phyloP scores from a whole-genome alignment of 306 rosid species.

The Cicer bijugum region DNA sequence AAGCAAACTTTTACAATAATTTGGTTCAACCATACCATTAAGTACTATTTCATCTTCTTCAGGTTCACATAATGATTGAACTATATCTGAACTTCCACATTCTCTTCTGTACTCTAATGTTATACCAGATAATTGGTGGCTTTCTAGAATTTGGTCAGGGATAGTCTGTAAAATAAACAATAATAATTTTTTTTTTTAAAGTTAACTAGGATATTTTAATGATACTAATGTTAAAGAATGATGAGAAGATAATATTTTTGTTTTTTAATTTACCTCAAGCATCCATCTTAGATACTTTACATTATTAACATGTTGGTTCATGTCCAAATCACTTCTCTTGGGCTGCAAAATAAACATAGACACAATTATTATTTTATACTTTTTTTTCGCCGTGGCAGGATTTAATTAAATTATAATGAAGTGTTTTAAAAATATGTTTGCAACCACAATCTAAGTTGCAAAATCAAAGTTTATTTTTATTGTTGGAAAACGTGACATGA shows the following conservation, averaged over 20 bases:
- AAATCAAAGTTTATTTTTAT: not conserved
- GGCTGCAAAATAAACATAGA: constrained; percentile 59
- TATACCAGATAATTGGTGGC: constrained; percentile 71
- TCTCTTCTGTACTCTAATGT: constrained; percentile 78
- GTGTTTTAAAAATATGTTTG: not conserved
- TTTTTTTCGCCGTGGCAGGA: constrained; percentile 8
- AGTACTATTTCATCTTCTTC: constrained; percentile 65
- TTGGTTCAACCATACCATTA: constrained; percentile 51
- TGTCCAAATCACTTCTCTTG: constrained; percentile 88
- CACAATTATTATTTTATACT: constrained; percentile 41
- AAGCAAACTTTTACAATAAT: constrained; percentile 48
- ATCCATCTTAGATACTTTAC: constrained; percentile 91
- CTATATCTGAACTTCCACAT: constrained; percentile 79
- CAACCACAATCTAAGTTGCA: not conserved
- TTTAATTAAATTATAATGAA: not conserved
- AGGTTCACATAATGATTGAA: constrained; percentile 79
- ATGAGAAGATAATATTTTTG: not conserved
- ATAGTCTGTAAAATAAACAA: constrained; percentile 56
- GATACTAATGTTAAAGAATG: not conserved
- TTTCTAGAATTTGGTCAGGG: constrained; percentile 71
- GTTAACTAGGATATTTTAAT: constrained; percentile 32
- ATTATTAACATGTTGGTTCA: constrained; percentile 93
- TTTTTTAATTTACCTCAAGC: constrained; percentile 71
- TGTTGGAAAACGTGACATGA: not conserved
- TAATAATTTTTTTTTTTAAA: not conserved